phyloP scores from a whole-genome alignment of 257 asterid species.

The Solanum peruvianum region DNA sequence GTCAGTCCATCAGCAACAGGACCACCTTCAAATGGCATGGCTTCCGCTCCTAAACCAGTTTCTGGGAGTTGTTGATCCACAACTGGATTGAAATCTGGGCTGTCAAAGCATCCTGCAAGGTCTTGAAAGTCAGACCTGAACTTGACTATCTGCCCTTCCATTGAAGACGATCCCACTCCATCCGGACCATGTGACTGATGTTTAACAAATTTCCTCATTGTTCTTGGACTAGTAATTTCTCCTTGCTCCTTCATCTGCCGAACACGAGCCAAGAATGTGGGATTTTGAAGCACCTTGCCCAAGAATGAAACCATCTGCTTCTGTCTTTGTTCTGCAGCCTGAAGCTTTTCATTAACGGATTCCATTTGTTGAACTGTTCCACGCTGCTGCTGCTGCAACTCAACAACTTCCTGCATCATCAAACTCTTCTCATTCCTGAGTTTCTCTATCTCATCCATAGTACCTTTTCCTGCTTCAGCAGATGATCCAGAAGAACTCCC shows the following conservation, averaged over 20 bases:
- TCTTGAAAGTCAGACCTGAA: slow-evolving; percentile 12
- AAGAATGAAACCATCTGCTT: slow-evolving; percentile 81
- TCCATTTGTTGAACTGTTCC: slow-evolving; percentile 48
- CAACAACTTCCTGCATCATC: slow-evolving; percentile 62
- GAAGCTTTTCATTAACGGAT: slow-evolving; percentile 53
- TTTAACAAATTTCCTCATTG: slow-evolving; percentile 35
- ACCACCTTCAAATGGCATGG: slow-evolving; percentile 15
- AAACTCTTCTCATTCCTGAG: slow-evolving; percentile 51
- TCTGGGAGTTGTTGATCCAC: slow-evolving; percentile 17
- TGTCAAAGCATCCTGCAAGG: neutral
- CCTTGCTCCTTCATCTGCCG: slow-evolving; percentile 30
- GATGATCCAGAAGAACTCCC: slow-evolving; percentile 36
- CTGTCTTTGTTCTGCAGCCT: slow-evolving; percentile 65
- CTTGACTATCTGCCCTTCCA: slow-evolving; percentile 19
- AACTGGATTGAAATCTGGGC: slow-evolving; percentile 7
- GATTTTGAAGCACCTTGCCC: slow-evolving; percentile 62
- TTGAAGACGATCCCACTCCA: slow-evolving; percentile 6
- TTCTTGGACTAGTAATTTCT: slow-evolving; percentile 34
- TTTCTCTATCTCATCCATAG: slow-evolving; percentile 43
- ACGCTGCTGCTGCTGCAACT: slow-evolving; percentile 60
- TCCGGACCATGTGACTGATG: slow-evolving; percentile 25
- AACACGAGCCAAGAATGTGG: slow-evolving; percentile 28
- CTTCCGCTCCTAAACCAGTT: slow-evolving; percentile 10
- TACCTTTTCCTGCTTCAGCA: slow-evolving; percentile 23
- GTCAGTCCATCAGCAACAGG: slow-evolving; percentile 13